These are phyloP conservation scores for Mycena floridula DNA, from an alignment of 768 basidiomycete genomes.

Conservation along the genomic window DNA sequence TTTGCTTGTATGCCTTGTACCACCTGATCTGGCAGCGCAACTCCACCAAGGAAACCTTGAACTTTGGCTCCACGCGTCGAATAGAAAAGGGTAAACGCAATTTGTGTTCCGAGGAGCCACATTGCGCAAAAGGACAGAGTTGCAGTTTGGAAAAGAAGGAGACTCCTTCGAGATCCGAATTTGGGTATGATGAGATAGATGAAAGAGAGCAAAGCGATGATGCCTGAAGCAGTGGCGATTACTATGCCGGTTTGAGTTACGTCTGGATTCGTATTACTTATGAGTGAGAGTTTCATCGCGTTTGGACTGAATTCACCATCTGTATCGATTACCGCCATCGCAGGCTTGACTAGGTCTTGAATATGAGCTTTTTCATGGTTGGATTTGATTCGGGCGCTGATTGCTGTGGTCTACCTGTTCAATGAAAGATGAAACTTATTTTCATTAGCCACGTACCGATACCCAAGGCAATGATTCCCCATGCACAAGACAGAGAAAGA, in stretches of 20 bases:
- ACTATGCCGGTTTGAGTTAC: constrained; percentile 32
- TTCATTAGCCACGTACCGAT: constrained; percentile 1
- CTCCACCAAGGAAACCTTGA: constrained; percentile 25
- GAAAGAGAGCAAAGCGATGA: constrained; percentile 25
- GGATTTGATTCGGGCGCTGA: constrained; percentile 37
- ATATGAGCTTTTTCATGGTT: constrained; percentile 32
- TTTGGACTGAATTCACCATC: constrained; percentile 17
- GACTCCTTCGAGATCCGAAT: too few relatives aligned
- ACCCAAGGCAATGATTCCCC: constrained; percentile 4
- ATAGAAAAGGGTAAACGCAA: constrained; percentile 39
- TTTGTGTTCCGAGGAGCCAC: constrained; percentile 38
- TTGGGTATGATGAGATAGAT: constrained; percentile 18
- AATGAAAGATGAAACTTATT: background rate
- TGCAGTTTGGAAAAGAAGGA: too few relatives aligned
- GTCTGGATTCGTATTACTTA: constrained; percentile 23
- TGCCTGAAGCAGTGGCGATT: constrained; percentile 25
- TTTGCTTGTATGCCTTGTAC: constrained; percentile 24
- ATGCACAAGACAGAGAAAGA: constrained; percentile 5
- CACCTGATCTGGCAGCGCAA: constrained; percentile 21
- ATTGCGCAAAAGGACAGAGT: constrained; percentile 32
- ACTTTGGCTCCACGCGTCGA: constrained; percentile 32
- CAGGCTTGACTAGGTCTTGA: too few relatives aligned
- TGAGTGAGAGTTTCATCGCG: background rate
- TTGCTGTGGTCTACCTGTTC: constrained; percentile 18
- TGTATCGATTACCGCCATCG: constrained; percentile 33